Evolutionary conservation across 2,329 filamentous ascomycete species (phyloP).

Genomic region (Lachnellula suecica): DNA sequence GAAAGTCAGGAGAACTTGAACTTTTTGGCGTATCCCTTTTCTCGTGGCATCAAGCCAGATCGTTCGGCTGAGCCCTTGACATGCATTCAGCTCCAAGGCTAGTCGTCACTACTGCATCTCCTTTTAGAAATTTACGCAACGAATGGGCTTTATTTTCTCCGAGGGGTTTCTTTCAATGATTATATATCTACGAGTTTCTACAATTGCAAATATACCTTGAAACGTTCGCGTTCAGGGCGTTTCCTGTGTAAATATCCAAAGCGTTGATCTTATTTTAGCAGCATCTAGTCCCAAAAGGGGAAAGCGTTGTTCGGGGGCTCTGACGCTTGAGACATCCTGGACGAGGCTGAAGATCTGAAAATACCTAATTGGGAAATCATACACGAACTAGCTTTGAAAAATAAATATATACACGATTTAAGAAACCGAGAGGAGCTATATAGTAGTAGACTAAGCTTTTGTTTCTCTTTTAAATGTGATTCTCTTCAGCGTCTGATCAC

Average conservation of each 20-base stretch:
- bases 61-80: conserved; percentile 9
- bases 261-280: conserved; percentile 11
- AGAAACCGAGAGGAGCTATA: too few species aligned
- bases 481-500: too few species aligned
- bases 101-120: neutral
- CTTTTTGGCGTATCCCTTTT: conserved; percentile 20
- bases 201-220: too few species aligned
- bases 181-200: too few species aligned
- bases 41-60: conserved; percentile 24
- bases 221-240: too few species aligned
- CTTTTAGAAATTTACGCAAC: neutral
- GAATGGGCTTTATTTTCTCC: too few species aligned
- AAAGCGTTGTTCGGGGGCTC: too few species aligned
- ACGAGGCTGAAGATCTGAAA: conserved; percentile 14
- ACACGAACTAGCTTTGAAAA: neutral
- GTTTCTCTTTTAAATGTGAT: too few species aligned
- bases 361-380: neutral
- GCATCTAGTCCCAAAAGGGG: neutral
- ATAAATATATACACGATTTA: too few species aligned
- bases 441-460: too few species aligned
- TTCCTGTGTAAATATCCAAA: too few species aligned
- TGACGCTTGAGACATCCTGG: conserved; percentile 3
- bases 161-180: too few species aligned
- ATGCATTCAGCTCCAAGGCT: neutral
- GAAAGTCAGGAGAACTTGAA: conserved; percentile 9